Conservation (phyloP, 345 rosid species). For the Firmiana major region DNA sequence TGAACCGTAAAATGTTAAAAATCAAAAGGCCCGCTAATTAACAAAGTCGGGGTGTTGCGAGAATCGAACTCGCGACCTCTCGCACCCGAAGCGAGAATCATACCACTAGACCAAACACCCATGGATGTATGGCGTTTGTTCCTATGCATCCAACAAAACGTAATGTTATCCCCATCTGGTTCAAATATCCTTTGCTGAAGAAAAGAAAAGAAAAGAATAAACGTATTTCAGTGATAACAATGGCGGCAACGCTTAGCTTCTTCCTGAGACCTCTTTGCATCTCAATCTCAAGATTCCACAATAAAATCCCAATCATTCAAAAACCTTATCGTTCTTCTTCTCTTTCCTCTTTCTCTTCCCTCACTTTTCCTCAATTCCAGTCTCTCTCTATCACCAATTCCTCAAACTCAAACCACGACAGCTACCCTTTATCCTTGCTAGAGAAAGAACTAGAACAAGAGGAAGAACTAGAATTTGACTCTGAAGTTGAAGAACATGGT, state of each 20-base stretch:
- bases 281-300: slow-evolving; percentile 19
- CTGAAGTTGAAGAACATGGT: slow-evolving; percentile 11
- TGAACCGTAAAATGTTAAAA: neutral
- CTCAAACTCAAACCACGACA: neutral
- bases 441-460: slow-evolving; percentile 9
- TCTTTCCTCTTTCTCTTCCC: slow-evolving; percentile 23
- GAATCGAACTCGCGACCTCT: slow-evolving; percentile 96
- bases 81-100: slow-evolving; percentile 99
- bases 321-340: neutral
- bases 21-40: too few species aligned
- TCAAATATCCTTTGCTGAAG: neutral
- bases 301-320: slow-evolving; percentile 11
- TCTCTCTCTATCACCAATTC: neutral
- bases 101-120: slow-evolving; percentile 97
- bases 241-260: slow-evolving; percentile 19
- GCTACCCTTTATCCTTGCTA: neutral
- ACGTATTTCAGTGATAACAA: neutral
- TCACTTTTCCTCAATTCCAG: slow-evolving; percentile 21
- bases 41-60: slow-evolving; percentile 60
- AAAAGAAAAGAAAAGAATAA: neutral
- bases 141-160: too few species aligned
- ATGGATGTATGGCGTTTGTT: too few species aligned
- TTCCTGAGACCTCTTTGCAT: slow-evolving; percentile 22
- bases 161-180: too few species aligned
- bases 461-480: too few species aligned